Conservation (phyloP, 768 basidiomycete genomes). For the Suillus brevipes region DNA sequence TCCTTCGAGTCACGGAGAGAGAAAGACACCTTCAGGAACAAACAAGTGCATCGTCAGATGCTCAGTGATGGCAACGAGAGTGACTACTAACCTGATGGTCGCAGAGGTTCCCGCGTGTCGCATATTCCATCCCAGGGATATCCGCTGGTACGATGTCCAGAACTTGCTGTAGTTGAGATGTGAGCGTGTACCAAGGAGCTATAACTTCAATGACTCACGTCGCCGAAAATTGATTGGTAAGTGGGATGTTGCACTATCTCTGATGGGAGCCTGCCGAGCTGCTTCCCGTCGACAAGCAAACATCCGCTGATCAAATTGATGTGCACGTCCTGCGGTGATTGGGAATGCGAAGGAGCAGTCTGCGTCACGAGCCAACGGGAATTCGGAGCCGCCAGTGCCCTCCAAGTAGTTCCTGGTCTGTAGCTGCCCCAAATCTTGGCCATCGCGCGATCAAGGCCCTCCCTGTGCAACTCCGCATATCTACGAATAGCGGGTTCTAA, state of each 20-base stretch:
- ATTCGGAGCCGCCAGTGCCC: constrained; percentile 9
- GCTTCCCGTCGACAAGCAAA: constrained; percentile 29
- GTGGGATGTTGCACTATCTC: constrained; percentile 19
- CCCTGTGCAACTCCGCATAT: constrained; percentile 4
- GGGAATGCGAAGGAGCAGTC: constrained; percentile 13
- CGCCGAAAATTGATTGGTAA: constrained; percentile 24
- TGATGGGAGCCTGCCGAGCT: constrained; percentile 25
- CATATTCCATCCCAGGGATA: constrained; percentile 27
- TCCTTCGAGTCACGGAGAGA: constrained; percentile 13
- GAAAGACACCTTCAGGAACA: constrained; percentile 25
- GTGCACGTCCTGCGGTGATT: constrained; percentile 24
- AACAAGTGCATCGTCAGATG: background rate
- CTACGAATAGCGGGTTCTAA: constrained; percentile 19
- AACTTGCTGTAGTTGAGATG: constrained; percentile 16
- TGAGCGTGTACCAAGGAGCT: background rate
- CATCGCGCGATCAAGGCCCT: constrained; percentile 22
- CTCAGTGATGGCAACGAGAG: background rate
- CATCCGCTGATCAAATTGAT: constrained; percentile 27
- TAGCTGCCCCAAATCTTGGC: constrained; percentile 25
- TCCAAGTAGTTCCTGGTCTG: constrained; percentile 25
- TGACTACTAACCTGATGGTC: constrained; percentile 21
- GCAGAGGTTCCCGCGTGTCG: constrained; percentile 18
- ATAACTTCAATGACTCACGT: constrained; percentile 12
- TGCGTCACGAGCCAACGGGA: constrained; percentile 25
- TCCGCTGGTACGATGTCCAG: constrained; percentile 26